Conservation (phyloP, 768 basidiomycete species). For the Lactifluus volemus region DNA sequence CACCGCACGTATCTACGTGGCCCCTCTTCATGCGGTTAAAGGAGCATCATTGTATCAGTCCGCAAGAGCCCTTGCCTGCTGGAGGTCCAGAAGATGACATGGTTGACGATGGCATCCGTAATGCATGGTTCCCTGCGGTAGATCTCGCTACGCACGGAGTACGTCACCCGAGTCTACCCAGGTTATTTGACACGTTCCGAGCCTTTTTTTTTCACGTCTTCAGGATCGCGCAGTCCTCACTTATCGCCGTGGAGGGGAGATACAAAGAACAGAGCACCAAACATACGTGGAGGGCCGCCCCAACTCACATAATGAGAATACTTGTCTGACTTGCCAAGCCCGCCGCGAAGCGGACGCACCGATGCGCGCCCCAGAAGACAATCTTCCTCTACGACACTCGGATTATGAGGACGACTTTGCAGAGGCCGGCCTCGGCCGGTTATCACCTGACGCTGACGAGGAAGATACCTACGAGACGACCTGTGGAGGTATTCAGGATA, state of each 20-base stretch:
- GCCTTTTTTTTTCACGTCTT: not conserved
- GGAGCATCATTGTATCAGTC: conserved; percentile 45
- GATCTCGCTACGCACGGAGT: conserved; percentile 22
- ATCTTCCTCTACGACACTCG: not conserved
- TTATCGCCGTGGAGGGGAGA: not conserved
- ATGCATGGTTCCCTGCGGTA: conserved; percentile 33
- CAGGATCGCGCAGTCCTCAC: conserved; percentile 5
- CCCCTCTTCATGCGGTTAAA: conserved; percentile 52
- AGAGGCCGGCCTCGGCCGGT: conserved; percentile 13
- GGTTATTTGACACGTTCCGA: not conserved
- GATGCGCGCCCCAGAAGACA: not conserved
- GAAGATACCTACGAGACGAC: conserved; percentile 18
- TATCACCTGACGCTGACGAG: conserved; percentile 26
- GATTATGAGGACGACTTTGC: conserved; percentile 24
- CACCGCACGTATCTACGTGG: conserved; percentile 31
- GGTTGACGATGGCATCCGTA: conserved; percentile 32
- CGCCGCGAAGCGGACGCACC: conserved; percentile 7
- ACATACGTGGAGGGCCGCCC: conserved; percentile 31
- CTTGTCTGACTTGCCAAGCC: conserved; percentile 25
- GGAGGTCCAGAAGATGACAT: conserved; percentile 19
- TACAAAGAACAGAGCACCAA: conserved; percentile 26
- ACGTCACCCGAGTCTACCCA: conserved; percentile 12
- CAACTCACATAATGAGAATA: conserved; percentile 36
- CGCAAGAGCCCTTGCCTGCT: conserved; percentile 26
- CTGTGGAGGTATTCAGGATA: conserved; percentile 53